Evolutionary conservation across 1,139 yeast genomes (phyloP), one percentile per base, ranked within the genome.

Genomic region (Saccharomycopsis hybrid): DNA sequence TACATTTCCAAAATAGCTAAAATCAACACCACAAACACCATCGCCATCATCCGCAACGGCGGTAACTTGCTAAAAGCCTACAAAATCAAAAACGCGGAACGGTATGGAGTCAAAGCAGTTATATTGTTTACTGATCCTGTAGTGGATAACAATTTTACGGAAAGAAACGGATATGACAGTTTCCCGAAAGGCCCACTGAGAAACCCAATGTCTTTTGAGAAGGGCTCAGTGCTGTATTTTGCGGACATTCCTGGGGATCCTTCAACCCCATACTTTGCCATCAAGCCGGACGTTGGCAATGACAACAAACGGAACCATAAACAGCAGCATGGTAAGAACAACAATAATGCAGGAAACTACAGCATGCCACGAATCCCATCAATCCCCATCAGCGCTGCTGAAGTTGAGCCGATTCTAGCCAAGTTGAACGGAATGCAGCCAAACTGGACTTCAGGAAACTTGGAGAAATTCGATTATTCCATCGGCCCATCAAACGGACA

Each of bases 171-270:
- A 0, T 71, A 59, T 54, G 48, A 60, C 45, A 56, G 65, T 11
- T 75, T 68, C 54, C 80, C 80, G 0, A 44, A 62, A 2, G 81
- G 80, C 0, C 71, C 71, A 0, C 76, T 79, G 1, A 64, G 78
- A 48, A 70, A 70, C 50, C 68, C 70, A 5, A 59, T 64, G 44
- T 63, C 69, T 30, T 72, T 79, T 36, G 77, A 76, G 61, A 69
- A 83, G 59, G 82, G 77, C 4, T 72, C 84, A 11, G 82, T 77
- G 1, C 80, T 73, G 55, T 79, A 71, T 56, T 70, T 80, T 51
- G 76, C 80, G 4, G 78, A 76, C 33, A 67, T 66, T 32, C 87
- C 88, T 0, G 90, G 90, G 27, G 90, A 83, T 60, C 90, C 90
- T 38, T 80, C 89, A 1, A 80, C 84, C 40, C 80, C 85, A 1